phyloP scores from a whole-genome alignment of 2,329 filamentous ascomycete species.

The Lecanoromycetidae sp. region DNA sequence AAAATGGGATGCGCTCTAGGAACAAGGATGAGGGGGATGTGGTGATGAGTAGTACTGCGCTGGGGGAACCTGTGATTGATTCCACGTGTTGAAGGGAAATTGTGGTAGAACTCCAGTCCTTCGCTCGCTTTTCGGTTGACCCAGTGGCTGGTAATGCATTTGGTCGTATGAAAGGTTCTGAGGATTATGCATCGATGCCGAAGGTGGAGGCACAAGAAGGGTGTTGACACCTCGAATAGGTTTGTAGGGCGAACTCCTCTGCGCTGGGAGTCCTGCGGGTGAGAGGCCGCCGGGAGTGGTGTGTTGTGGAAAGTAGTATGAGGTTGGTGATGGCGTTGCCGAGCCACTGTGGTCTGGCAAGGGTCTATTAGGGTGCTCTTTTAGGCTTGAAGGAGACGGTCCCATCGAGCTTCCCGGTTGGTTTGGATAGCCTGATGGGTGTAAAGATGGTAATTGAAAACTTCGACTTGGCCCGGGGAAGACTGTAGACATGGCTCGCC shows the following conservation, averaged over 20 bases:
- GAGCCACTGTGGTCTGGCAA: conserved; percentile 43
- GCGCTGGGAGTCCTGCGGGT: conserved; percentile 74
- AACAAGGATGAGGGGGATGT: no score
- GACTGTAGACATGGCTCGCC: conserved; percentile 64
- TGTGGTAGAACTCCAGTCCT: conserved; percentile 55
- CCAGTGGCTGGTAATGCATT: conserved; percentile 74
- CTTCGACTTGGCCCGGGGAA: conserved; percentile 48
- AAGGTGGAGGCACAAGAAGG: conserved; percentile 18
- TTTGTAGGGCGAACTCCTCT: conserved; percentile 79
- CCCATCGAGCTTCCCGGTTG: neutral
- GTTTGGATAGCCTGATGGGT: conserved; percentile 21
- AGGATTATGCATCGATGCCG: conserved; percentile 32
- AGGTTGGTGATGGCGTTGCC: conserved; percentile 54
- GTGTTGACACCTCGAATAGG: conserved; percentile 19
- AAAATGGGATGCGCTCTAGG: no score
- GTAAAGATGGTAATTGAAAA: conserved; percentile 22
- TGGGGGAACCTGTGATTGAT: conserved; percentile 24
- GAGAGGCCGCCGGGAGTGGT: conserved; percentile 64
- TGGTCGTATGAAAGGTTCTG: conserved; percentile 52
- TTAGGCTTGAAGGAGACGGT: conserved; percentile 6
- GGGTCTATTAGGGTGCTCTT: conserved; percentile 34
- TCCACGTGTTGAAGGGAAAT: conserved; percentile 31
- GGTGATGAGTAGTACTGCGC: conserved; percentile 12
- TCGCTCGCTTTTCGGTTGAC: conserved; percentile 54
- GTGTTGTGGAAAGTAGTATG: conserved; percentile 48